phyloP scores from a whole-genome alignment of 176 grass and related monocot genomes.

The Triticum dicoccoides region DNA sequence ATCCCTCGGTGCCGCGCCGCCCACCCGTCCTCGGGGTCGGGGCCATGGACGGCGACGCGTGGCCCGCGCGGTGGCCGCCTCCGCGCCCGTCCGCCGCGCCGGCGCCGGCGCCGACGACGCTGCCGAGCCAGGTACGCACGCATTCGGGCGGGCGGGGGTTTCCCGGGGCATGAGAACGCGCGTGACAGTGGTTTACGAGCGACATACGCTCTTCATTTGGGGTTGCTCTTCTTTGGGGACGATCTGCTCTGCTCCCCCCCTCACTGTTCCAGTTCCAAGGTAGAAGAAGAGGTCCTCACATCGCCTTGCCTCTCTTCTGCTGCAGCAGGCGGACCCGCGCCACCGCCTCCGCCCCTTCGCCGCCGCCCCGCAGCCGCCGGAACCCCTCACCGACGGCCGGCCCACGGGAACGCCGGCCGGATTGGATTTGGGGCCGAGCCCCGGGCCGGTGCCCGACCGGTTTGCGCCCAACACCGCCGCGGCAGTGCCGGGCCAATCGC shows the following conservation, averaged over 20 bases:
- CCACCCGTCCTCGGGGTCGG: neutral
- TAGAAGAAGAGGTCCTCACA: neutral
- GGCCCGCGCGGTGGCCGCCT: constrained; percentile 37
- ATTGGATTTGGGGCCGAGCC: neutral
- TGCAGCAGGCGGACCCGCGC: constrained; percentile 5
- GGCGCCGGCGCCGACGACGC: neutral
- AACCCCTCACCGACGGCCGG: neutral
- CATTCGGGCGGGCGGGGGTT: neutral
- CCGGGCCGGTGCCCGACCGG: neutral
- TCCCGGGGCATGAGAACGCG: neutral
- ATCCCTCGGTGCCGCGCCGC: neutral
- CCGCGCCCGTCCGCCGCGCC: neutral
- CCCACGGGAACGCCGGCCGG: neutral
- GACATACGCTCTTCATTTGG: too few species aligned
- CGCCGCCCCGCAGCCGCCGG: constrained; percentile 18
- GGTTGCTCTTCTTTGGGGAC: too few species aligned
- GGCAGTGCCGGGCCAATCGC: constrained; percentile 18
- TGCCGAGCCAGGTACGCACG: constrained; percentile 16
- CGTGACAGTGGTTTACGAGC: neutral
- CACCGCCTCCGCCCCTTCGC: constrained; percentile 44
- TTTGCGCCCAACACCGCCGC: neutral
- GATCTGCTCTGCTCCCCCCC: too few species aligned
- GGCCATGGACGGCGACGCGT: constrained; percentile 49
- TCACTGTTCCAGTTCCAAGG: too few species aligned
- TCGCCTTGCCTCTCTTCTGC: neutral